Evolutionary conservation across 2,329 filamentous ascomycete species (phyloP), one percentile per base, ranked within the genome.

Genomic region (Fusarium sororula): DNA sequence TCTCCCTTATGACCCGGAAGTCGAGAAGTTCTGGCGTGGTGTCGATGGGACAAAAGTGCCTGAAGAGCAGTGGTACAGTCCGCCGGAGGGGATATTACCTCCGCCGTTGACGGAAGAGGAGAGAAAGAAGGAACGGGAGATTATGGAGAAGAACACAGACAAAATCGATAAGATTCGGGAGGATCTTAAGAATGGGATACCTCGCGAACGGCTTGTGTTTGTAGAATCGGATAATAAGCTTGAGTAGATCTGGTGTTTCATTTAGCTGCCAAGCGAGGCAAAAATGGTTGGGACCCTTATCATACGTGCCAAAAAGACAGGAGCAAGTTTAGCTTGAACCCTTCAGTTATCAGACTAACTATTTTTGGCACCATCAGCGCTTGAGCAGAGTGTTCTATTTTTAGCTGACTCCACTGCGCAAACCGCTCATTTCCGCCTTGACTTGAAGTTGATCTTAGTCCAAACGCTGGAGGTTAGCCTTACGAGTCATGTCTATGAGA

Each of bases 181-280:
- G 17, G 14, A 66, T 0, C 6, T 24, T 0, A 26, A 51, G 26
- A 35, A 51, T 6, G 26, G 26, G 3, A 24, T 20, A 11, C 18
- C 45, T 7, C 26, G 28, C 4, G n/a, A 51, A 6, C 44, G 32
- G 0, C 26, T 51, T 41, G 38, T 45, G 1, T 67, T 51, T 14
- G 26, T 66, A 32, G 22, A 66, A 17, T 64, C 59, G 6, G 42
- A 66, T 8, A 24, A 66, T 4, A 32, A 56, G 42, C 60, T 66
- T 14, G 17, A n/a, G 17, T 66, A 48, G 1, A 35, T 48, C 7
- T 53, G 30, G 30, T 30, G 6, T 26, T 26, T 26, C 26, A 26
- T 26, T 26, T 26, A 26, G 26, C 26, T 26, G 26, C 6, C 6
- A 18, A 10, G 35, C 35, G 17, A 37, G 35, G 35, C 35, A 1